Evolutionary conservation across 176 grass and related monocot species (phyloP), one percentile per base, ranked within the genome.

Genomic region (Musa itinerans): DNA sequence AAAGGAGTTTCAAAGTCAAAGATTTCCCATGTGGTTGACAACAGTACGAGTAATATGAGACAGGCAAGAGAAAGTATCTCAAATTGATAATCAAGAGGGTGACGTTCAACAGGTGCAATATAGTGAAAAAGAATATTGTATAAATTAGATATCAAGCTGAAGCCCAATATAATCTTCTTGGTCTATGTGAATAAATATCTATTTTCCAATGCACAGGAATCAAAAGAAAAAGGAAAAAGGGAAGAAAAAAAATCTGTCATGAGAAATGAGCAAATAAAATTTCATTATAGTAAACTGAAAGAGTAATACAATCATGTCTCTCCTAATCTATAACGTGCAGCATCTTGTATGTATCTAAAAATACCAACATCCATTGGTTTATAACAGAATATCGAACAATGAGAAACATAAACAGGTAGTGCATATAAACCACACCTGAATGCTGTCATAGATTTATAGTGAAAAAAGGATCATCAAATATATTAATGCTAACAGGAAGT

Each of bases 1-100:
- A 74, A 57, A 74, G 72, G 72, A 74, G 26, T 74, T 56, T 29
- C 72, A 25, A 74, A 74, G 72, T 29, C 72, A 56, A 56, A n/a
- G 50, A 11, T 71, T 51, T 71, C 57, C 15, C 17, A 27, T 27
- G 22, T 54, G 72, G 52, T 57, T 14, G 72, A 43, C 17, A 74
- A 74, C 51, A 72, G 3, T 71, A 29, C 22, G 49, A 72, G 69
- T 54, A 72, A 22, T 74, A 74, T 56, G 53, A 74, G 72, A 74
- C 53, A 74, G 53, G 53, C 72, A 74, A 74, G 52, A 55, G 72
- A 58, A 74, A 74, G 53, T 74, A 56, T 56, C 25, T 74, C 24
- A 54, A 74, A 71, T 52, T 56, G 72, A 56, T 74, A 24, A 27
- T 55, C 53, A 74, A 74, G 53, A 54, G 22, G 53, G 24, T 74